A percentile compares a stretch with the other conserved stretches of the same genome.
phyloP scores from a whole-genome alignment of 2,329 filamentous ascomycete species.

The Zymoseptoria brevis region DNA sequence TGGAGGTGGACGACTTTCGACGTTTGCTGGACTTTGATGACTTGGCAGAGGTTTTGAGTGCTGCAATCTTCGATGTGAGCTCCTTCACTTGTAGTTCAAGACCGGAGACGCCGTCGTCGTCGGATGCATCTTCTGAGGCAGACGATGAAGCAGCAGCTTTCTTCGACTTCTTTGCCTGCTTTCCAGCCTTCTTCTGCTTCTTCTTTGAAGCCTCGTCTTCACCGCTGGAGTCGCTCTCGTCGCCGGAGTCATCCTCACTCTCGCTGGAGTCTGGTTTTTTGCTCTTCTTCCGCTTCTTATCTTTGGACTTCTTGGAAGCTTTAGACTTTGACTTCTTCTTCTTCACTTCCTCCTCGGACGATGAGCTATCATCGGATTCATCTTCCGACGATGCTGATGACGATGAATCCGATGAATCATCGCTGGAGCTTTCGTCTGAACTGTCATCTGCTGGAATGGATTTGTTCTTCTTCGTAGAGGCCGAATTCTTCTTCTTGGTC shows the following conservation, averaged over 20 bases:
- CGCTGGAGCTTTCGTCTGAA: slow-evolving; percentile 12
- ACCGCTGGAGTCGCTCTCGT: slow-evolving; percentile 12
- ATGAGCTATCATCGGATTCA: slow-evolving; percentile 15
- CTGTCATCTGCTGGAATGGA: slow-evolving; percentile 12
- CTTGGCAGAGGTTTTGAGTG: slow-evolving; percentile 13
- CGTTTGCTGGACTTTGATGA: slow-evolving; percentile 11
- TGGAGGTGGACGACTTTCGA: slow-evolving; percentile 15
- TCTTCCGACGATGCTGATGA: slow-evolving; percentile 9
- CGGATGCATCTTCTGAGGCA: slow-evolving; percentile 12
- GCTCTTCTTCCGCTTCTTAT: slow-evolving; percentile 18
- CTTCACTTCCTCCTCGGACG: slow-evolving; percentile 17
- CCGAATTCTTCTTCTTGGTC: slow-evolving; percentile 17
- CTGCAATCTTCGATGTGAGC: slow-evolving; percentile 13
- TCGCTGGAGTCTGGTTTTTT: slow-evolving; percentile 16
- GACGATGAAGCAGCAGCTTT: slow-evolving; percentile 5
- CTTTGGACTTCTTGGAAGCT: slow-evolving; percentile 16
- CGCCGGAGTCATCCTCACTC: slow-evolving; percentile 7
- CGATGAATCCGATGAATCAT: slow-evolving; percentile 10
- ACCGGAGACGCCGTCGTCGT: slow-evolving; percentile 10
- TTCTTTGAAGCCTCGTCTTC: slow-evolving; percentile 16
- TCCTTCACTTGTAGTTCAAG: slow-evolving; percentile 15
- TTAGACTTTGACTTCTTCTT: slow-evolving; percentile 19
- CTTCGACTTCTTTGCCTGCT: slow-evolving; percentile 12
- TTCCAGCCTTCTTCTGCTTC: slow-evolving; percentile 17
- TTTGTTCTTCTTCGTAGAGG: slow-evolving; percentile 15